Conservation (phyloP, 495 filamentous ascomycete species). For the Eremomyces bilateralis region DNA sequence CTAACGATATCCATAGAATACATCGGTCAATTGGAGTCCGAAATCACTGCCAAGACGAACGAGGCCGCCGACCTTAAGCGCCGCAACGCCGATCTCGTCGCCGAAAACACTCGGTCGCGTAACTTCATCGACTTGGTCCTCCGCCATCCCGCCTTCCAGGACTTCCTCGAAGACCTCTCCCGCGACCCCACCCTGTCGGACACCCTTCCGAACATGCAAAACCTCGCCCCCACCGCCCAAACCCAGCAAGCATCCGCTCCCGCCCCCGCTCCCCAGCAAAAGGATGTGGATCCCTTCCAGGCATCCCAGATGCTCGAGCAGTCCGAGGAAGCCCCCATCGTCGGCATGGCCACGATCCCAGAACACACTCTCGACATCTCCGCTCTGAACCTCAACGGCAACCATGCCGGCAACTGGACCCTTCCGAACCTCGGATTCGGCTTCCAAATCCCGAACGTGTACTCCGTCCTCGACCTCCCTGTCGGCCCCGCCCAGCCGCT, state of each 20-base stretch:
- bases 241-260: constrained; percentile 6
- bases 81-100: constrained; percentile 49
- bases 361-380: constrained; percentile 48
- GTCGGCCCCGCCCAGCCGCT: constrained; percentile 34
- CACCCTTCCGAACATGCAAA: constrained; percentile 6
- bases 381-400: constrained; percentile 29
- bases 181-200: constrained; percentile 6
- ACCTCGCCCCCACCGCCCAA: constrained; percentile 8
- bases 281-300: constrained; percentile 25
- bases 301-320: constrained; percentile 18
- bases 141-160: constrained; percentile 64
- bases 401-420: constrained; percentile 29
- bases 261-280: constrained; percentile 12
- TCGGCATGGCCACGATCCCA: constrained; percentile 55
- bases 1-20: constrained; percentile 56
- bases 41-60: constrained; percentile 48
- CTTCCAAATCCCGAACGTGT: constrained; percentile 54
- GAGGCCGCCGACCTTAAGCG: constrained; percentile 49
- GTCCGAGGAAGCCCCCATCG: constrained; percentile 34
- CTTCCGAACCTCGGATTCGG: constrained; percentile 29
- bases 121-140: constrained; percentile 66
- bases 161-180: constrained; percentile 51
- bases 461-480: constrained; percentile 55
- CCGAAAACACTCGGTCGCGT: constrained; percentile 60
- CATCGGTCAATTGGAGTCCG: constrained; percentile 73